Base-by-base conservation (phyloP, 345 rosid genomes). In the Lepidium africanum region DNA sequence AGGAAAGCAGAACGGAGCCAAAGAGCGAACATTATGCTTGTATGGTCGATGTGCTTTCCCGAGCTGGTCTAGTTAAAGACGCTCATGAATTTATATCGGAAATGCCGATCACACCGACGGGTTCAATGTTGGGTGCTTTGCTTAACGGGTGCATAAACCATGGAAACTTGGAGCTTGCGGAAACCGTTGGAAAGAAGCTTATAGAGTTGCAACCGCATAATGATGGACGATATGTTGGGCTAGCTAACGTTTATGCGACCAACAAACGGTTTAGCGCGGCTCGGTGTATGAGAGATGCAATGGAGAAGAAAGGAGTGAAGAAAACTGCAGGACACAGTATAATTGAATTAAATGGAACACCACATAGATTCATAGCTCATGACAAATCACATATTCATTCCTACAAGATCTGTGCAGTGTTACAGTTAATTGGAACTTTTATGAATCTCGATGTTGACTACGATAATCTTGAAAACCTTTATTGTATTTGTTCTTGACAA, bases 1-100 rank as follows among this genome's bases (percentile, higher is more conserved):
- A 63, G 37, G 75, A 70, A 71, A 74, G 59, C 11, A 79, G 87
- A 14, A 76, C 76, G 76, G 57, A 63, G 11, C 83, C 92, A 1
- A 83, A 83, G 77, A 70, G 77, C 5, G 98, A 93, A 79, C 97
- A 93, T 65, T 93, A 81, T 64, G 94, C 98, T 51, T 90, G 94
- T 80, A 79, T 93, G 86, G 88, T 88, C 7, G 93, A 93, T 68
- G 90, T 76, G 55, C 71, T 93, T 65, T 86, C 94, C 13, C 86
- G 94, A 1, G 87, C 96, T 5, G 97, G 94, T 45, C 76, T 76
- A 38, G 79, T 88, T 17, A 75, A 52, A 17, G 92, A 87, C 72
- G 95, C 96, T 1, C 87, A 83, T 53, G 64, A 49, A 21, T 84
- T 90, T 59, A 21, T 85, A 36, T 56, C 76, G 23, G 49, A 76